phyloP scores from a whole-genome alignment of 2,329 filamentous ascomycete genomes.

The Neonectria neomacrospora region DNA sequence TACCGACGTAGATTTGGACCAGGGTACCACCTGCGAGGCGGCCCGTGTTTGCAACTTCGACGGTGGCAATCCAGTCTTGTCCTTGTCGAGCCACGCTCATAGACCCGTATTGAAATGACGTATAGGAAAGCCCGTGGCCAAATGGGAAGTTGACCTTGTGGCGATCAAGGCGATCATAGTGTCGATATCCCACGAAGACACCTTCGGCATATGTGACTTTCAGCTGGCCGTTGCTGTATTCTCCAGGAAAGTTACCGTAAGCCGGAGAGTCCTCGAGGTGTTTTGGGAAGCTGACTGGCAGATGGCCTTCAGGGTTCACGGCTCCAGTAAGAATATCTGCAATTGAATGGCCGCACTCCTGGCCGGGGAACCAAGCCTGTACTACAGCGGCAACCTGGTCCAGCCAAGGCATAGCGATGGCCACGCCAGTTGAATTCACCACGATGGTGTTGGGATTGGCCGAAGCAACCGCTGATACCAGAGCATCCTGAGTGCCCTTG shows the following conservation, averaged over 20 bases:
- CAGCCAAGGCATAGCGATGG: conserved; percentile 67
- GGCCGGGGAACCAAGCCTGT: conserved; percentile 76
- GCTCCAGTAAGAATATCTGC: conserved; percentile 72
- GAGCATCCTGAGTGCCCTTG: conserved; percentile 59
- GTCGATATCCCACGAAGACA: conserved; percentile 74
- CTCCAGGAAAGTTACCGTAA: conserved; percentile 67
- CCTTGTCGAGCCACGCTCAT: conserved; percentile 47
- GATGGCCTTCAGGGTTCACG: conserved; percentile 71
- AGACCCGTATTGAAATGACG: conserved; percentile 67
- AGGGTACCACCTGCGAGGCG: conserved; percentile 58
- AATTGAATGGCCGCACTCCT: conserved; percentile 74
- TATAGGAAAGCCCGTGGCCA: conserved; percentile 75
- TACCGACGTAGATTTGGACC: conserved; percentile 62
- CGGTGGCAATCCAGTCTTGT: conserved; percentile 59
- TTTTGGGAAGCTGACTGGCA: conserved; percentile 71
- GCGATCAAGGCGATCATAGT: conserved; percentile 67
- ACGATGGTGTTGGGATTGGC: conserved; percentile 69
- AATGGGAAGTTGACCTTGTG: conserved; percentile 71
- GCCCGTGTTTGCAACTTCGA: conserved; percentile 69
- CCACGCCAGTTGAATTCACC: conserved; percentile 72
- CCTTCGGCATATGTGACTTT: conserved; percentile 72
- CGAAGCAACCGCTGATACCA: conserved; percentile 66
- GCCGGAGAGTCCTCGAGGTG: conserved; percentile 70
- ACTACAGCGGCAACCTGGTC: conserved; percentile 65
- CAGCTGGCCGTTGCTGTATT: conserved; percentile 47